Evolutionary conservation across 2,329 filamentous ascomycete species (phyloP), one percentile per base, ranked within the genome.

Genomic region (Magnaporthiopsis incrustans): DNA sequence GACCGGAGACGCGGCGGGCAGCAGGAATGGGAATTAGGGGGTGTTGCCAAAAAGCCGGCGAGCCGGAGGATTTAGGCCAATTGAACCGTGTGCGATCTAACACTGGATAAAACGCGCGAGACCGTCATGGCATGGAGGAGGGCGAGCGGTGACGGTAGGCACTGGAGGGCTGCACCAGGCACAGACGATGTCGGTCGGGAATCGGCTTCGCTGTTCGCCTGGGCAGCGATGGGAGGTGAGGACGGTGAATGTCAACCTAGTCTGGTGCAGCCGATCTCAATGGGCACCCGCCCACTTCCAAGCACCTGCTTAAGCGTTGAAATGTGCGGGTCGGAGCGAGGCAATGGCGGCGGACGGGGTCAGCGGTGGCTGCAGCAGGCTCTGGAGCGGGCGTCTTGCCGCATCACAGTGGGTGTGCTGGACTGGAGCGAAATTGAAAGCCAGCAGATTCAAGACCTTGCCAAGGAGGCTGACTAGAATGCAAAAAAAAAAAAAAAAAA

Each of bases 31-130:
- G 44, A 53, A 53, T n/a, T 53, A 53, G 8, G 18, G n/a, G 22
- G 44, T 53, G 8, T n/a, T 53, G 44, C 18, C 22, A 53, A 53
- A 53, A 44, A 61, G 33, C 33, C 60, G 60, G 60, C 60, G 61
- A 63, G 27, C 58, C 58, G 59, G n/a, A 18, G 22, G 38, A 61
- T 61, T 63, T 26, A 63, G 56, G 61, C 25, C 61, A 63, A 63
- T 63, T 63, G 61, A 59, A 18, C 25, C 56, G 33, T 60, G 30
- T 27, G 58, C 58, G 30, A 25, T 35, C 32, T 27, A 15, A 32
- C 26, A 30, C 58, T 60, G 32, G 58, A 60, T 32, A 32, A 35
- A 60, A 35, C 58, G 15, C 58, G 30, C 58, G 58, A 60, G 58
- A 4, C 33, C 58, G 58, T 60, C 58, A 60, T 60, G 58, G 58